A percentile compares a stretch with the other conserved stretches of the same genome.
Evolutionary conservation across 768 basidiomycete genomes (phyloP).

Genomic region (Boletus coccyginus): DNA sequence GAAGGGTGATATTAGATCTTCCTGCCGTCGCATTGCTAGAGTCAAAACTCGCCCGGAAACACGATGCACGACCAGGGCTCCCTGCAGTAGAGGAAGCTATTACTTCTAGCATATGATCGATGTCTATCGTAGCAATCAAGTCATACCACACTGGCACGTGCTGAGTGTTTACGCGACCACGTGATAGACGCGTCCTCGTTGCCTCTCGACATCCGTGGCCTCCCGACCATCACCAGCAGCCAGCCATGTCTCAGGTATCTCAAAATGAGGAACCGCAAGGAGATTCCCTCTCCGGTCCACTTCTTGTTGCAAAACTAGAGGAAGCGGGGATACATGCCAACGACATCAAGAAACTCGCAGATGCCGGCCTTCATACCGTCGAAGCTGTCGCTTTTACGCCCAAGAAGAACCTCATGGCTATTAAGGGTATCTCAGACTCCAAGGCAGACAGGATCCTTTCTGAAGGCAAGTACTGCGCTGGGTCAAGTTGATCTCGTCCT

Average conservation of each 20-base stretch:
- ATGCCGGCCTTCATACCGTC: constrained; percentile 90
- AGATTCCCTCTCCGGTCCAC: constrained; percentile 69
- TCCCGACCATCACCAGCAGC: neutral
- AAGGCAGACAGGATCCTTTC: constrained; percentile 96
- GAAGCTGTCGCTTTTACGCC: constrained; percentile 97
- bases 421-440: constrained; percentile 95
- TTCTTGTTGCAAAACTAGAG: constrained; percentile 80
- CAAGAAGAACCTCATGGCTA: constrained; percentile 84
- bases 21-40: constrained; percentile 81
- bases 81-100: constrained; percentile 5
- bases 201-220: neutral
- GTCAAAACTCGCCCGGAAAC: constrained; percentile 50
- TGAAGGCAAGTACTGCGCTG: constrained; percentile 60
- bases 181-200: constrained; percentile 30
- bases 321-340: constrained; percentile 87
- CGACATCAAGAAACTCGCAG: constrained; percentile 93
- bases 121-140: neutral
- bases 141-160: constrained; percentile 1
- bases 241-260: constrained; percentile 45
- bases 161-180: constrained; percentile 23
- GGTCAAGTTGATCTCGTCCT: neutral
- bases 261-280: constrained; percentile 50
- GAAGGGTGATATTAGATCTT: constrained; percentile 76
- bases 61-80: neutral
- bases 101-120: no score